Percentiles rank a stretch among this genome's conserved stretches.
Conservation (phyloP, 2,329 filamentous ascomycete genomes). For the Mariannaea elegans region DNA sequence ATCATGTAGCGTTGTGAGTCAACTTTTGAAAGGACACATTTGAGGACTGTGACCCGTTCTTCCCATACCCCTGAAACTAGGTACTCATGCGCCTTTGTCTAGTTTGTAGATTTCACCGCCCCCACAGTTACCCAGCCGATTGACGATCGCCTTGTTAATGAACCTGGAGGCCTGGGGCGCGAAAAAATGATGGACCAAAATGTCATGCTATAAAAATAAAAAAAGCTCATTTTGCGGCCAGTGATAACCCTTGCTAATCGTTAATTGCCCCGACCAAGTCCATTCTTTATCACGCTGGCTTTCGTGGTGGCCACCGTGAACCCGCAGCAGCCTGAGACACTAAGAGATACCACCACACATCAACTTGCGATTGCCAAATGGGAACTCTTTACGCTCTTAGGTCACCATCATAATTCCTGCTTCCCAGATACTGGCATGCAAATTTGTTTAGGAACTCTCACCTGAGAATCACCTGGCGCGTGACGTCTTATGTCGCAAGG, state of each 20-base stretch:
- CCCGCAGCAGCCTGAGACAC: neutral
- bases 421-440: neutral
- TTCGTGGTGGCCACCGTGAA: slow-evolving; percentile 6
- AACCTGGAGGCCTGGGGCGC: neutral
- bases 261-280: too few species aligned
- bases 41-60: too few species aligned
- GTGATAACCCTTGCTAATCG: too few species aligned
- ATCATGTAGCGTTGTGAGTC: neutral
- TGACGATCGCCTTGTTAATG: too few species aligned
- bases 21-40: neutral
- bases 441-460: neutral
- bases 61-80: too few species aligned
- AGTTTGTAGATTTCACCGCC: neutral
- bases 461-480: neutral
- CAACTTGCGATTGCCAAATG: neutral
- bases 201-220: too few species aligned
- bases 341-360: neutral
- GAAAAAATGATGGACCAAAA: too few species aligned
- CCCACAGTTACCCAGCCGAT: neutral
- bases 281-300: too few species aligned
- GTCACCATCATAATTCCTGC: neutral
- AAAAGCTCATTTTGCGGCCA: too few species aligned
- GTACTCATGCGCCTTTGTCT: too few species aligned
- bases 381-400: neutral
- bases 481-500: neutral